A percentile compares a stretch with the other conserved stretches of the same genome.
Evolutionary conservation across 805 yeast species (phyloP).

Genomic region (Candida boidinii): DNA sequence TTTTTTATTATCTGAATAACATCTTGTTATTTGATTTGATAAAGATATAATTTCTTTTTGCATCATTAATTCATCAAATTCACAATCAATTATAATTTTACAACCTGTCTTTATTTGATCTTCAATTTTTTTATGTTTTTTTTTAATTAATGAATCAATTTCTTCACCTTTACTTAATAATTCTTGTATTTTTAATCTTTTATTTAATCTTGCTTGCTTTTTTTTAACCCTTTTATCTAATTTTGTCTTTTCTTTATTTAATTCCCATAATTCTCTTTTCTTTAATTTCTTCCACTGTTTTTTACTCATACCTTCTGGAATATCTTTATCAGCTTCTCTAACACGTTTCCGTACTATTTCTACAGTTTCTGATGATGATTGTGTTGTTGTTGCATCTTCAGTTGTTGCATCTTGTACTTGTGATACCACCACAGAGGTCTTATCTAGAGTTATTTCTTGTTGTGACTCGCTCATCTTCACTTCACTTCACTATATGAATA

Average conservation of each 20-base stretch:
- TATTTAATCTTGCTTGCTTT: slow-evolving; percentile 27
- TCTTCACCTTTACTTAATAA: slow-evolving; percentile 32
- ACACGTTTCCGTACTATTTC: slow-evolving; percentile 3
- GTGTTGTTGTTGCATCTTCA: neutral
- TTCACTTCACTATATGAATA: too few species aligned
- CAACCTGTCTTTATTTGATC: slow-evolving; percentile 43
- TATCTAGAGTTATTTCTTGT: neutral
- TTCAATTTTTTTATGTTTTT: slow-evolving; percentile 27
- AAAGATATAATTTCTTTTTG: slow-evolving; percentile 63
- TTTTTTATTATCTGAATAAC: slow-evolving; percentile 70
- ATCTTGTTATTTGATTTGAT: slow-evolving; percentile 71
- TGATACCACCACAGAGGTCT: neutral
- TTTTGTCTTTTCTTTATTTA: slow-evolving; percentile 51
- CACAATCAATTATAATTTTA: slow-evolving; percentile 73
- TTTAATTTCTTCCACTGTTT: slow-evolving; percentile 73
- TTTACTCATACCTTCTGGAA: slow-evolving; percentile 86
- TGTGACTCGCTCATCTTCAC: neutral
- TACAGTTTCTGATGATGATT: neutral
- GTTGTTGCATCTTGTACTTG: neutral
- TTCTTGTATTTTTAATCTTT: slow-evolving; percentile 21
- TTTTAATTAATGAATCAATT: slow-evolving; percentile 20
- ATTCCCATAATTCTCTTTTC: slow-evolving; percentile 47
- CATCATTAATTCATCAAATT: slow-evolving; percentile 83
- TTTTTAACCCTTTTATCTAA: slow-evolving; percentile 47
- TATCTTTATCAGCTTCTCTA: slow-evolving; percentile 10